Percentiles rank a stretch among this genome's conserved stretches.
phyloP scores from a whole-genome alignment of 164 flowering plant species.

The Magnolia changhungtana region DNA sequence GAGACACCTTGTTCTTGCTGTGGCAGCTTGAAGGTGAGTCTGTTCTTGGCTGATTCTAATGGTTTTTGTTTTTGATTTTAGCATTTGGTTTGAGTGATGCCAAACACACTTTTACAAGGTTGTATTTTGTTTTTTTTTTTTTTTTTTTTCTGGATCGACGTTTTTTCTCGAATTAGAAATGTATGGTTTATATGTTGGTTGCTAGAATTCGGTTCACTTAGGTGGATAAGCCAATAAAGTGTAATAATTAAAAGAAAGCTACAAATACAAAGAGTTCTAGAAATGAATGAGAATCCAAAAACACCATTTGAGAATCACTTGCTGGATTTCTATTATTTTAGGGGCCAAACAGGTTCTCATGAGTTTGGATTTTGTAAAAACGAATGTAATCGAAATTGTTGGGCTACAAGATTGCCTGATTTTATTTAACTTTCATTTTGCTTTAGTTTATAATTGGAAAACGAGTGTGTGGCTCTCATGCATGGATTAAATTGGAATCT shows the following conservation, averaged over 20 bases:
- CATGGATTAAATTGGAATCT: too few species aligned
- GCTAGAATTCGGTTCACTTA: not conserved
- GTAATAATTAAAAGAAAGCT: too few species aligned
- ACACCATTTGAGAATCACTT: not conserved
- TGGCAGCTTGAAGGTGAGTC: slow-evolving; percentile 81
- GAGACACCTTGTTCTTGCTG: slow-evolving; percentile 84
- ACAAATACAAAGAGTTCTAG: too few species aligned
- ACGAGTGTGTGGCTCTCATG: too few species aligned
- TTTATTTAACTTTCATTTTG: too few species aligned
- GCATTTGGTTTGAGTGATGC: too few species aligned
- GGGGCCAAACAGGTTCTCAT: not conserved
- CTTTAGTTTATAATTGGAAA: too few species aligned
- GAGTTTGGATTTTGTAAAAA: not conserved
- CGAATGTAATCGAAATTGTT: not conserved
- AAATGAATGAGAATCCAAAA: too few species aligned
- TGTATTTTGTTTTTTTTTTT: not conserved
- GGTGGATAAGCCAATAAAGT: not conserved
- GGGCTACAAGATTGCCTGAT: too few species aligned
- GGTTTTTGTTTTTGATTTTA: too few species aligned
- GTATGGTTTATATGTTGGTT: not conserved
- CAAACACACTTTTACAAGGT: not conserved
- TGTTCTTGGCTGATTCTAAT: not conserved
- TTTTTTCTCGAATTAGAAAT: not conserved
- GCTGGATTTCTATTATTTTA: not conserved
- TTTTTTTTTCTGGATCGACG: too few species aligned